Base-by-base conservation (phyloP, 345 rosid genomes). In the Nephelium lappaceum region DNA sequence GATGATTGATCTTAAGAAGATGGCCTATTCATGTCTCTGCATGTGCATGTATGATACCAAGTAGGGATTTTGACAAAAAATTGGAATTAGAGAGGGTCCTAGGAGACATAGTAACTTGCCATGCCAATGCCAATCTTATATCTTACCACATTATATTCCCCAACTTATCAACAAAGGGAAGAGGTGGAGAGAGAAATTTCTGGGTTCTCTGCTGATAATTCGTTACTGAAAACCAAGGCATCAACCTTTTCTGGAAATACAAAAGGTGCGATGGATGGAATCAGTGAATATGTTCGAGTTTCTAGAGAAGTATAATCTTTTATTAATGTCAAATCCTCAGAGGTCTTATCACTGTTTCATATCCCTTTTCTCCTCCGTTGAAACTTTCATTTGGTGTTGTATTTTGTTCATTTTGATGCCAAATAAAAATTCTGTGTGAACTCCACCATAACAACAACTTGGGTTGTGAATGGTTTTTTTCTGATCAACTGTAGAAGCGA, bases 251-350 rank as follows among this genome's bases (percentile, higher is more conserved):
- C 18, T 31, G 16, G 66, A 76, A 75, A 73, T 75, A 67, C 43
- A 10, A 77, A 24, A 45, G 69, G 70, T 73, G 84, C 24, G 70
- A 66, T 53, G 79, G 66, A 78, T 75, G 87, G 91, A 88, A 88
- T 84, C 88, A 42, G 78, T 78, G 88, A 84, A 89, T 84, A 74
- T 83, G 84, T 88, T 87, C 86, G 74, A 62, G 74, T 81, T 88
- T 84, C 83, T 81, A 69, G 87, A 85, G 77, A 76, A 80, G 87
- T 76, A 83, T 84, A 89, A 88, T 78, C 85, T 79, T 81, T 74
- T 77, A 69, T 76, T 77, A 73, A 85, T 81, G 84, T 76, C 83
- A 82, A 79, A 74, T 85, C 73, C 74, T 71, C 66, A 68, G 73
- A 82, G 74, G 88, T 88, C 73, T 79, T 81, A 86, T 91, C 89